These are phyloP conservation scores for Sanghuangporus sanghuang DNA, from an alignment of 1,284 basidiomycete species.

Conservation along the genomic window DNA sequence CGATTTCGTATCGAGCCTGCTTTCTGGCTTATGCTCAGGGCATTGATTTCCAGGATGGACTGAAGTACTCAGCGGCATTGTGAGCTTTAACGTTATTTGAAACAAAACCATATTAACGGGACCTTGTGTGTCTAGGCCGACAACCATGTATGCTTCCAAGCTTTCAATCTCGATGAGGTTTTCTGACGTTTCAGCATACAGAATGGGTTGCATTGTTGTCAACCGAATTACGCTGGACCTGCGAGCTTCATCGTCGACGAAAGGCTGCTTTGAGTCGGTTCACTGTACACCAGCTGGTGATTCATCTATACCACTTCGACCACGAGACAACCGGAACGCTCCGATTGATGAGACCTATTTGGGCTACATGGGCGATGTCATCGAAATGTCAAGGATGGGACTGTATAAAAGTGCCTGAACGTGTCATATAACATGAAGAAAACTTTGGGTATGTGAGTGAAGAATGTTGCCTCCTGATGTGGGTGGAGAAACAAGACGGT, in stretches of 20 bases:
- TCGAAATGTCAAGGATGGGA: no score
- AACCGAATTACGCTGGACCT: constrained; percentile 2
- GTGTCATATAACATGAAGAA: no score
- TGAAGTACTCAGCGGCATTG: not conserved
- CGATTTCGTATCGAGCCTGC: not conserved
- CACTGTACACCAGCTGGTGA: not conserved
- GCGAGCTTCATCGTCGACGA: not conserved
- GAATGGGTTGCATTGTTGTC: not conserved
- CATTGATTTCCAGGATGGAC: not conserved
- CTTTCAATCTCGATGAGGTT: not conserved
- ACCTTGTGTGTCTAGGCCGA: not conserved
- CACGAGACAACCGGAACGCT: no score
- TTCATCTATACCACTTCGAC: no score
- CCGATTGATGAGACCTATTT: no score
- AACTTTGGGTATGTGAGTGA: no score
- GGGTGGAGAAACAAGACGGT: no score
- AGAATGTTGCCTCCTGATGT: no score
- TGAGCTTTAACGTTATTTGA: not conserved
- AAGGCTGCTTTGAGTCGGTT: not conserved
- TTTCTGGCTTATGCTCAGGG: not conserved
- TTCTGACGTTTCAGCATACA: not conserved
- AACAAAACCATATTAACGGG: not conserved
- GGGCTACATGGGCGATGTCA: no score
- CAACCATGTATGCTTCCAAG: not conserved
- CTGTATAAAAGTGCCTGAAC: no score